Percentiles rank a stretch among this genome's conserved stretches.
Conservation (phyloP, 2,329 filamentous ascomycete species). For the Pseudopithomyces chartarum region DNA sequence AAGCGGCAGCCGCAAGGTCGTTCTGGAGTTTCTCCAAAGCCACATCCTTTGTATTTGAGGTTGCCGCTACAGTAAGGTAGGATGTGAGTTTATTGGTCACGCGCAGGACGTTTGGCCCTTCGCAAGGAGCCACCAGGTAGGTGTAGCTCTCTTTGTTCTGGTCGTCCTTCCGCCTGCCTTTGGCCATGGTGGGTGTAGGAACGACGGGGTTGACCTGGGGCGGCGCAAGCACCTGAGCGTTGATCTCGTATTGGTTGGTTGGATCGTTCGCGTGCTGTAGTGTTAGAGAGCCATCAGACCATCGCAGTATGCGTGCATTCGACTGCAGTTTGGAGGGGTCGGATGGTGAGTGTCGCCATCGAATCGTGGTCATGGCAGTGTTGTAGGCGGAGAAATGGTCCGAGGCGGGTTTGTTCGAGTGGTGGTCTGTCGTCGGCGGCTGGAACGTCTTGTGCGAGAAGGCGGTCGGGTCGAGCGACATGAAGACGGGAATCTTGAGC, state of each 20-base stretch:
- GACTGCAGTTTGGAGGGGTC: constrained; percentile 70
- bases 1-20: constrained; percentile 67
- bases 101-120: constrained; percentile 70
- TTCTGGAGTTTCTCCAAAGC: constrained; percentile 71
- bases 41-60: constrained; percentile 70
- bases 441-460: constrained; percentile 71
- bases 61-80: constrained; percentile 70
- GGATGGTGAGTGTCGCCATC: constrained; percentile 71
- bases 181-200: constrained; percentile 52
- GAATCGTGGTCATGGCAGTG: constrained; percentile 69
- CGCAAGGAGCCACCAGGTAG: constrained; percentile 74
- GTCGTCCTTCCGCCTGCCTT: constrained; percentile 42
- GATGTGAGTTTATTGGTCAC: constrained; percentile 78
- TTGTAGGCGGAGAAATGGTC: constrained; percentile 63
- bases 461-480: constrained; percentile 70
- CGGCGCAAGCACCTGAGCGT: constrained; percentile 71
- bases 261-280: constrained; percentile 73
- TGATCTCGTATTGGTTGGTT: constrained; percentile 73
- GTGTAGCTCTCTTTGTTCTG: constrained; percentile 75
- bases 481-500: constrained; percentile 73
- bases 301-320: constrained; percentile 75
- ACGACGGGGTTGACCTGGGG: constrained; percentile 55
- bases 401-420: constrained; percentile 52
- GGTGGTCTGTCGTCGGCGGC: constrained; percentile 64
- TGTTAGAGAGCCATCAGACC: constrained; percentile 80